Percentiles rank a stretch among this genome's conserved stretches.
phyloP scores from a whole-genome alignment of 768 basidiomycete genomes.

The Amanita fuliginea region DNA sequence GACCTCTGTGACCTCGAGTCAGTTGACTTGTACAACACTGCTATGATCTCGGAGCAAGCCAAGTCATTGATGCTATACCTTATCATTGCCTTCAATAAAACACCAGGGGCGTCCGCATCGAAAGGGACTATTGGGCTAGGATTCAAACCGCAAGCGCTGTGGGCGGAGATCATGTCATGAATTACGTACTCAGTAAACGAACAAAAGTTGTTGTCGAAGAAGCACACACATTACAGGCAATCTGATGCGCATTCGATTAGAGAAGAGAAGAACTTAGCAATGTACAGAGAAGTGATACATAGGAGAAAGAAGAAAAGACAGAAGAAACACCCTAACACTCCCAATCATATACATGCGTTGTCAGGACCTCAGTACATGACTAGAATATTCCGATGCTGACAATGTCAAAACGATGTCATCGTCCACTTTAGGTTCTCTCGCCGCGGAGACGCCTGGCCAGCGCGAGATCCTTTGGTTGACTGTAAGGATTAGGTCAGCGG shows the following conservation, averaged over 20 bases:
- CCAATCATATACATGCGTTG: neutral
- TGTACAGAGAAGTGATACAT: neutral
- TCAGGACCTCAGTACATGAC: neutral
- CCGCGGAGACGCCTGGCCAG: constrained; percentile 80
- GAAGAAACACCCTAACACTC: neutral
- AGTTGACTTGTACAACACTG: too few species aligned
- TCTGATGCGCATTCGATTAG: neutral
- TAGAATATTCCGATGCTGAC: neutral
- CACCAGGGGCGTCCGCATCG: too few species aligned
- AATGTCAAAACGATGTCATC: neutral
- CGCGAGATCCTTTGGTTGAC: constrained; percentile 84
- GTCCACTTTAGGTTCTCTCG: constrained; percentile 54
- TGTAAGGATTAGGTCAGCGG: constrained; percentile 19
- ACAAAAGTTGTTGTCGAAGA: too few species aligned
- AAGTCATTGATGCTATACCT: too few species aligned
- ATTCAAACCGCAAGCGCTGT: too few species aligned
- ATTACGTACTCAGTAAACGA: too few species aligned
- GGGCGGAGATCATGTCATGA: too few species aligned
- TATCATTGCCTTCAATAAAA: too few species aligned
- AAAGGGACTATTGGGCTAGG: too few species aligned
- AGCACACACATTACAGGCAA: too few species aligned
- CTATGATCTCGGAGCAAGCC: too few species aligned
- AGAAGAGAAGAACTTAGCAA: neutral
- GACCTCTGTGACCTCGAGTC: too few species aligned
- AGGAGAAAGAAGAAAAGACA: neutral